These are phyloP conservation scores for Pouteria glomerata DNA, from an alignment of 148 eudicot genomes.

Conservation along the genomic window DNA sequence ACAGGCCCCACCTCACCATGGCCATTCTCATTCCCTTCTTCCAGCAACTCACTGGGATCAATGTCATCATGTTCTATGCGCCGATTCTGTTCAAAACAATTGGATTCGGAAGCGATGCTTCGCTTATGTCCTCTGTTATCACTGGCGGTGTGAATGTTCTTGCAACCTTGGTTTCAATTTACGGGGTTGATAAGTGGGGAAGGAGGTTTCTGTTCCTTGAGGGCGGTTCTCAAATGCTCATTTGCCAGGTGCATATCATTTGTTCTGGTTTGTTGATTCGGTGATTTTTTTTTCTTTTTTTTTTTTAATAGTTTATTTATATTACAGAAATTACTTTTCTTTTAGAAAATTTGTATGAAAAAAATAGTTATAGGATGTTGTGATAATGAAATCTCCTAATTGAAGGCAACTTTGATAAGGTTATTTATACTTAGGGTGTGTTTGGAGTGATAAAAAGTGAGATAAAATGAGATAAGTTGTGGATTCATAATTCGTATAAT, in stretches of 20 bases:
- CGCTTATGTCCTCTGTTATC: constrained; percentile 71
- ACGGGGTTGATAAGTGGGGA: constrained; percentile 68
- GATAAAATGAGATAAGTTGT: too few species aligned
- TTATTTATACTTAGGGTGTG: too few species aligned
- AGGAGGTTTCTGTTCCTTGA: constrained; percentile 64
- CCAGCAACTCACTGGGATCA: constrained; percentile 77
- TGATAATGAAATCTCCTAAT: too few species aligned
- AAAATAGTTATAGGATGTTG: too few species aligned
- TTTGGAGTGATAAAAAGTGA: too few species aligned
- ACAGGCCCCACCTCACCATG: constrained; percentile 72
- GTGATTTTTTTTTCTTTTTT: not conserved
- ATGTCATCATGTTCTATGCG: constrained; percentile 77
- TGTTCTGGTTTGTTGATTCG: not conserved
- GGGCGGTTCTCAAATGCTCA: constrained; percentile 74
- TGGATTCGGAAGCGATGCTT: constrained; percentile 60
- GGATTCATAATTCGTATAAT: too few species aligned
- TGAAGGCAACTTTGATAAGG: too few species aligned
- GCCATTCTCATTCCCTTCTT: constrained; percentile 71
- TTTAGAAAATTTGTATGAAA: too few species aligned
- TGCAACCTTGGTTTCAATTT: constrained; percentile 63
- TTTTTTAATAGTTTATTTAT: not conserved
- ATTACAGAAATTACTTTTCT: too few species aligned
- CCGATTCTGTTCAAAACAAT: constrained; percentile 69
- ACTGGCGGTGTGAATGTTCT: constrained; percentile 63
- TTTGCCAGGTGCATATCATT: constrained; percentile 53